Base-by-base conservation (phyloP, 331 rosid species). In the Saraca asoca region DNA sequence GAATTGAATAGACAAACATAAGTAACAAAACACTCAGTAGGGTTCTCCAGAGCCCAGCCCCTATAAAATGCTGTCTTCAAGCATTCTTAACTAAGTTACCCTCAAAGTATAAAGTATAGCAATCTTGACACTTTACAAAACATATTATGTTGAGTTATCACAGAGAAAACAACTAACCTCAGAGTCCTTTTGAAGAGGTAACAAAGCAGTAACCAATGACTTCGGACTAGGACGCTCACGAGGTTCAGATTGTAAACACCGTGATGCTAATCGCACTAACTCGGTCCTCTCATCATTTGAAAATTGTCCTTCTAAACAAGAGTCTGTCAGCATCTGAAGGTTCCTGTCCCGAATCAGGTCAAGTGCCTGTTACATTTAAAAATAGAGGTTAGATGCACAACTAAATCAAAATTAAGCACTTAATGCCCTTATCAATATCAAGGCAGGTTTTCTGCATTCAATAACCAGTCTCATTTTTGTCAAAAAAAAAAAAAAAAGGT, bases 251-350 rank as follows among this genome's bases (percentile, higher is more conserved):
- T 87, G 85, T 62, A 85, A 68, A 71, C 91, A 87, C 42, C 80
- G 76, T 14, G 95, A 82, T 16, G 87, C 91, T 55, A 82, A 71
- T 20, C 83, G 91, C 49, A 87, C 85, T 48, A 87, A 74, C 71
- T 85, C 91, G 14, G 91, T 82, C 24, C 88, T 85, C 78, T 85
- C 91, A 6, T 85, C 83, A 74, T 78, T 68, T 54, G 95, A 78
- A 71, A 87, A 87, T 74, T 87, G 88, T 46, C 95, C 91, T 80
- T 85, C 91, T 74, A 87, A 85, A 78, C 91, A 82, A 71, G 95
- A 87, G 64, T 87, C 91, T 20, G 91, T 85, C 11, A 87, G 85
- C 85, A 85, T 82, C 72, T 85, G 91, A 72, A 87, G 73, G 74
- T 87, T 82, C 77, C 87, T 80, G 82, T 79, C 87, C 42, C 88